Percentiles rank a stretch among this genome's conserved stretches.
These are phyloP conservation scores for Cryptococcus deneoformans DNA, from an alignment of 1,284 basidiomycete genomes.

Conservation along the genomic window DNA sequence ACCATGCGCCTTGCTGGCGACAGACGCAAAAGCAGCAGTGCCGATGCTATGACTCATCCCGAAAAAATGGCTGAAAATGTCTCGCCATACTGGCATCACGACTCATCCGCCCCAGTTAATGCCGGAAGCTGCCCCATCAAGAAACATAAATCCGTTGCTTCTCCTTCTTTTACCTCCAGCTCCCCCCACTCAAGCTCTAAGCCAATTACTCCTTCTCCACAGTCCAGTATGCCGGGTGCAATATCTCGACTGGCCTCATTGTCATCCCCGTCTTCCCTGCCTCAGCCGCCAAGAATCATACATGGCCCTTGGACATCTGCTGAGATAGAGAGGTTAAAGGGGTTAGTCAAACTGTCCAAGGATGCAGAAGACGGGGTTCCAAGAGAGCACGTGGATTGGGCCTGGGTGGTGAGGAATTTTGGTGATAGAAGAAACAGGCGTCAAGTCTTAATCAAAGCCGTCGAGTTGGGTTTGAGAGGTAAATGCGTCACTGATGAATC, in stretches of 20 bases:
- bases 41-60: no score
- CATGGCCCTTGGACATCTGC: constrained; percentile 12
- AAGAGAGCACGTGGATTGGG: constrained; percentile 26
- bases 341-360: constrained; percentile 4
- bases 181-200: not conserved
- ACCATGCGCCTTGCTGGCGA: no score
- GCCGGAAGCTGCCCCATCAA: not conserved
- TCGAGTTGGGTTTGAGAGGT: constrained; percentile 31
- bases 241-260: not conserved
- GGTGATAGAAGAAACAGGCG: constrained; percentile 24
- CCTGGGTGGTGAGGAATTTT: constrained; percentile 22
- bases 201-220: not conserved
- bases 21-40: no score
- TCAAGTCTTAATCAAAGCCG: constrained; percentile 35
- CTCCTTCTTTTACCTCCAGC: not conserved
- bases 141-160: constrained; percentile 2
- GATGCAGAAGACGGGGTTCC: constrained; percentile 10
- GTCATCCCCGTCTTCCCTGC: not conserved
- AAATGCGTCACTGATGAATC: constrained; percentile 3
- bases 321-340: constrained; percentile 9
- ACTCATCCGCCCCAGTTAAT: no score
- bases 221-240: not conserved
- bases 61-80: no score
- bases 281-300: not conserved
- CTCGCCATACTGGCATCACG: no score